Conservation (phyloP, 2,329 filamentous ascomycete genomes). For the Malbranchea zuffiana region DNA sequence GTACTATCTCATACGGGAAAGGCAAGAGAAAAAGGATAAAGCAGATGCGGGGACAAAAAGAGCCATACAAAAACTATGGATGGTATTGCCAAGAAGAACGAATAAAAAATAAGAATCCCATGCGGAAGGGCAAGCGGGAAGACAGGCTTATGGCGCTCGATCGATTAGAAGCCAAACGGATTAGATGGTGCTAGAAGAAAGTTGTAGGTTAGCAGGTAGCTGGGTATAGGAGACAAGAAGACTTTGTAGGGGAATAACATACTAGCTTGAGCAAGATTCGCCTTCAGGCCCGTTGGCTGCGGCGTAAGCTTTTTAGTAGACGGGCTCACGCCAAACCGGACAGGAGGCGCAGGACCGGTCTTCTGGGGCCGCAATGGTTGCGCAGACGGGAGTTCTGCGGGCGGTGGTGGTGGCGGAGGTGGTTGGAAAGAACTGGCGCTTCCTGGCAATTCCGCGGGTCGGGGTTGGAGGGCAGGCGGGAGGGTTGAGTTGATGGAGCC, state of each 20-base stretch:
- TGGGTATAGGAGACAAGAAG: constrained; percentile 11
- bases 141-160: too few species aligned
- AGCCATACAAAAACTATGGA: too few species aligned
- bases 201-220: constrained; percentile 5
- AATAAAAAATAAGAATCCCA: too few species aligned
- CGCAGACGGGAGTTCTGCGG: constrained; percentile 47
- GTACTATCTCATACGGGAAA: too few species aligned
- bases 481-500: constrained; percentile 35
- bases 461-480: constrained; percentile 36
- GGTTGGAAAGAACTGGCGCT: neutral
- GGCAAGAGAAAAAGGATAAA: too few species aligned
- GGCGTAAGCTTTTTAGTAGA: constrained; percentile 66
- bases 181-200: constrained; percentile 56
- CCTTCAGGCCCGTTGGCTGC: constrained; percentile 78
- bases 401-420: constrained; percentile 45
- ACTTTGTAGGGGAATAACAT: constrained; percentile 42
- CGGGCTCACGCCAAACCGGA: constrained; percentile 71
- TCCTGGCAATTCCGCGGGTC: constrained; percentile 28
- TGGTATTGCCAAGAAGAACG: too few species aligned
- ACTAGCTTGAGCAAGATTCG: constrained; percentile 92
- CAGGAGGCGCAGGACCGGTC: constrained; percentile 74
- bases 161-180: constrained; percentile 55
- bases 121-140: too few species aligned
- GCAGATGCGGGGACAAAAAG: too few species aligned
- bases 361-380: constrained; percentile 62